Conservation (phyloP, 768 basidiomycete species). For the Termitomyces sp. region DNA sequence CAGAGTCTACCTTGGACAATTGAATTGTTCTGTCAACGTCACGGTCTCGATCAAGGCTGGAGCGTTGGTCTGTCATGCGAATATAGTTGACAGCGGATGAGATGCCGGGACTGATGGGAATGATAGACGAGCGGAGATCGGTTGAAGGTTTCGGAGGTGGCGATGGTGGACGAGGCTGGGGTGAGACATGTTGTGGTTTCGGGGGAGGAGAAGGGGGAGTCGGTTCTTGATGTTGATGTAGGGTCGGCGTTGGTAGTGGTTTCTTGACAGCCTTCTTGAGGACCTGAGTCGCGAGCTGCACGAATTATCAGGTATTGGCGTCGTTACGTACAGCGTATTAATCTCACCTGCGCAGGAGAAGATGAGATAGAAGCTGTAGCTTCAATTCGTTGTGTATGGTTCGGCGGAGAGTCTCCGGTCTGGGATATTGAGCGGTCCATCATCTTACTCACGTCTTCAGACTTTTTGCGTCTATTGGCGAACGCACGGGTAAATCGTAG, state of each 20-base stretch:
- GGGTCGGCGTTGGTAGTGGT: not conserved
- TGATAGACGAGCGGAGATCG: constrained; percentile 43
- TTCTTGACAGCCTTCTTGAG: constrained; percentile 21
- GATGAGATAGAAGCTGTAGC: constrained; percentile 20
- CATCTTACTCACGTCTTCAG: constrained; percentile 35
- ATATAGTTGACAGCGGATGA: constrained; percentile 55
- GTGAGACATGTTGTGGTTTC: constrained; percentile 5
- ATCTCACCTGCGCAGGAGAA: constrained; percentile 18
- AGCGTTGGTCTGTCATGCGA: constrained; percentile 26
- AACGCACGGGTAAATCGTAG: constrained; percentile 55
- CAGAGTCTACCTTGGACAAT: not conserved
- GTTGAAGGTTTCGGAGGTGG: constrained; percentile 10
- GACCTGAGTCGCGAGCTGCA: constrained; percentile 41
- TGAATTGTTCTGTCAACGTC: not conserved
- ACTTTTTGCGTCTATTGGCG: constrained; percentile 50
- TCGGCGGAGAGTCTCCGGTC: not conserved
- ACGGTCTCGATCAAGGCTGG: not conserved
- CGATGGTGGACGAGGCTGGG: not conserved
- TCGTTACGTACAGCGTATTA: not conserved
- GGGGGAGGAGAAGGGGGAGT: constrained; percentile 15
- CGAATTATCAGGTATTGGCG: constrained; percentile 28
- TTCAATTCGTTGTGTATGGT: constrained; percentile 13
- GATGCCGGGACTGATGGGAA: constrained; percentile 52
- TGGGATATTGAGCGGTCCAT: constrained; percentile 11
- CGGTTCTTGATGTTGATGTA: not conserved